Percentiles rank a stretch among this genome's conserved stretches.
Evolutionary conservation across 768 basidiomycete species (phyloP).

Genomic region (Polyporus arcularius): DNA sequence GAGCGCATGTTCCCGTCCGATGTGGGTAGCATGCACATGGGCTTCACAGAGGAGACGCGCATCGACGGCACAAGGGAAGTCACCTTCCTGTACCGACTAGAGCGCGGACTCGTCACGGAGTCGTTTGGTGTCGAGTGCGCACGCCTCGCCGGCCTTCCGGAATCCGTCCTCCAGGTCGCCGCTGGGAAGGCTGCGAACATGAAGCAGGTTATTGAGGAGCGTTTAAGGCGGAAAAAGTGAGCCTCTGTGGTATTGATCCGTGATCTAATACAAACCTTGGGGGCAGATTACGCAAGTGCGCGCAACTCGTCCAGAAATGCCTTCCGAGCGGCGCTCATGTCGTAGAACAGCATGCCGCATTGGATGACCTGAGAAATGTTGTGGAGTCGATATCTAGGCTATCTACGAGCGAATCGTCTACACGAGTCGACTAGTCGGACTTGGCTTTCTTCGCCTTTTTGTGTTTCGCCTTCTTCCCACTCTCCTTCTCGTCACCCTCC

Average conservation of each 20-base stretch:
- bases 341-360: neutral
- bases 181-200: slow-evolving; percentile 51
- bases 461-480: slow-evolving; percentile 40
- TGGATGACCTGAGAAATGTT: slow-evolving; percentile 10
- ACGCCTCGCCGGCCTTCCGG: slow-evolving; percentile 81
- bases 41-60: slow-evolving; percentile 67
- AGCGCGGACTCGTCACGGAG: slow-evolving; percentile 71
- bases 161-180: slow-evolving; percentile 65
- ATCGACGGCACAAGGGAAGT: slow-evolving; percentile 78
- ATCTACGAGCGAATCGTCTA: slow-evolving; percentile 6
- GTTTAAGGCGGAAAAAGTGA: slow-evolving; percentile 53
- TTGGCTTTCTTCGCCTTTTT: slow-evolving; percentile 45
- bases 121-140: slow-evolving; percentile 95
- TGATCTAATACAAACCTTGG: neutral
- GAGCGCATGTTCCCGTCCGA: slow-evolving; percentile 58
- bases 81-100: slow-evolving; percentile 83
- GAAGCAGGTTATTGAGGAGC: slow-evolving; percentile 51
- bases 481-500: slow-evolving; percentile 11
- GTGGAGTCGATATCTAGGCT: slow-evolving; percentile 10
- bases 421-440: slow-evolving; percentile 9
- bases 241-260: neutral
- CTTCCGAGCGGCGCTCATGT: slow-evolving; percentile 1
- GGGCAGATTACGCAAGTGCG: slow-evolving; percentile 31
- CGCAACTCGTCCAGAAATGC: slow-evolving; percentile 26
- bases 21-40: slow-evolving; percentile 85